Evolutionary conservation across 2,329 filamentous ascomycete genomes (phyloP).

Genomic region (Aspergillus sp.): DNA sequence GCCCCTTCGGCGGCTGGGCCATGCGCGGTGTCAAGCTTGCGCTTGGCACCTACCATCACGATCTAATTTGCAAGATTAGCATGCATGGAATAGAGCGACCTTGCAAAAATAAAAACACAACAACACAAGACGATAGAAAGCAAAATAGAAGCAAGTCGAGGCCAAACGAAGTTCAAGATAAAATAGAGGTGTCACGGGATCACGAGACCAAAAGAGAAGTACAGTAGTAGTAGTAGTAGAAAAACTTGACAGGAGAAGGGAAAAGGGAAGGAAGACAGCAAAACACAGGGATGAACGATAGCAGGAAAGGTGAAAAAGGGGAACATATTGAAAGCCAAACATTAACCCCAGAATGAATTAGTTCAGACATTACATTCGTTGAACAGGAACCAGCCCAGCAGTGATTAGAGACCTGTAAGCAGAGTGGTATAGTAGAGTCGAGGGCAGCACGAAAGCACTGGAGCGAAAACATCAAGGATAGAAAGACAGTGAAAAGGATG

Average conservation of each 20-base stretch:
- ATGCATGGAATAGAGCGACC: background rate
- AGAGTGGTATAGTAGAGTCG: too few species aligned
- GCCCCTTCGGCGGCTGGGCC: slow-evolving; percentile 13
- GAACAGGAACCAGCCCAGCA: too few species aligned
- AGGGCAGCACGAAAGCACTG: too few species aligned
- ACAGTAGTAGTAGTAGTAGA: background rate
- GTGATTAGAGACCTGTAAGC: too few species aligned
- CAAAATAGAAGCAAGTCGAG: slow-evolving; percentile 1
- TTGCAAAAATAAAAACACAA: too few species aligned
- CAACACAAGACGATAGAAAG: background rate
- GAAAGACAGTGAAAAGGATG: too few species aligned
- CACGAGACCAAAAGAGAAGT: background rate
- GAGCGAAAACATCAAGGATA: too few species aligned
- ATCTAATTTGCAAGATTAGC: slow-evolving; percentile 5
- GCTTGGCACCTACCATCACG: slow-evolving; percentile 32
- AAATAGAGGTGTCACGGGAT: slow-evolving; percentile 1
- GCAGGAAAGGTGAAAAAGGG: slow-evolving; percentile 4
- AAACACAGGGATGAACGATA: background rate
- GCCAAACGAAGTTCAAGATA: background rate
- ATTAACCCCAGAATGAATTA: too few species aligned
- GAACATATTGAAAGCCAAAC: slow-evolving; percentile 4
- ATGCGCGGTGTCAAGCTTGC: slow-evolving; percentile 22
- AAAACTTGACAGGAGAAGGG: background rate
- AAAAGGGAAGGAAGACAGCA: background rate
- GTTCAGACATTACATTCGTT: too few species aligned